These are phyloP conservation scores for Alnus glutinosa DNA, from an alignment of 306 rosid species.

Conservation along the genomic window DNA sequence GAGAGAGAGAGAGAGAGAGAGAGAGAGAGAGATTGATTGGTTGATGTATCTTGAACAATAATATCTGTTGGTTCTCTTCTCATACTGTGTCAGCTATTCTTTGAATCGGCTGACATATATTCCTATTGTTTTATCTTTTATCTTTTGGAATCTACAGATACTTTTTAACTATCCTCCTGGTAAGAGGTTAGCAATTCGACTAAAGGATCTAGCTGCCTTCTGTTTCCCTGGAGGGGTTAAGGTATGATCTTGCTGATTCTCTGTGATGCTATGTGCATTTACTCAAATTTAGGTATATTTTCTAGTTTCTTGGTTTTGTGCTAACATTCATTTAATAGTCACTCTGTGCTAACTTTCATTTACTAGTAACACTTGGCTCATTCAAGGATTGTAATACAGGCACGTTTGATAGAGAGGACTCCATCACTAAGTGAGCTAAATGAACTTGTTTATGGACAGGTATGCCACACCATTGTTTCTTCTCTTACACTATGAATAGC, in stretches of 20 bases:
- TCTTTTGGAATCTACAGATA: constrained; percentile 42
- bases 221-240: constrained; percentile 88
- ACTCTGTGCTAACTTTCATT: constrained; percentile 4
- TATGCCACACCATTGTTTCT: constrained; percentile 32
- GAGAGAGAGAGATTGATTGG: background rate
- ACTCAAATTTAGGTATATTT: background rate
- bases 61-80: background rate
- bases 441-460: constrained; percentile 95
- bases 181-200: constrained; percentile 61
- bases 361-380: constrained; percentile 29
- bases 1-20: background rate
- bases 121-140: constrained; percentile 18
- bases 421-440: constrained; percentile 93
- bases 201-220: constrained; percentile 77
- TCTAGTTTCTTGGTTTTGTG: no score
- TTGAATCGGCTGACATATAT: constrained; percentile 23
- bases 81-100: constrained; percentile 20
- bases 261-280: constrained; percentile 18
- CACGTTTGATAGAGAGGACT: constrained; percentile 81
- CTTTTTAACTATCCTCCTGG: constrained; percentile 91
- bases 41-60: background rate
- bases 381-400: constrained; percentile 56
- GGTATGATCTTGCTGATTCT: constrained; percentile 52
- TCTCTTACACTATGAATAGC: constrained; percentile 10
- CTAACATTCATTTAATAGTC: no score